Conservation (phyloP, 2,329 filamentous ascomycete species). For the Diaporthe sp. region DNA sequence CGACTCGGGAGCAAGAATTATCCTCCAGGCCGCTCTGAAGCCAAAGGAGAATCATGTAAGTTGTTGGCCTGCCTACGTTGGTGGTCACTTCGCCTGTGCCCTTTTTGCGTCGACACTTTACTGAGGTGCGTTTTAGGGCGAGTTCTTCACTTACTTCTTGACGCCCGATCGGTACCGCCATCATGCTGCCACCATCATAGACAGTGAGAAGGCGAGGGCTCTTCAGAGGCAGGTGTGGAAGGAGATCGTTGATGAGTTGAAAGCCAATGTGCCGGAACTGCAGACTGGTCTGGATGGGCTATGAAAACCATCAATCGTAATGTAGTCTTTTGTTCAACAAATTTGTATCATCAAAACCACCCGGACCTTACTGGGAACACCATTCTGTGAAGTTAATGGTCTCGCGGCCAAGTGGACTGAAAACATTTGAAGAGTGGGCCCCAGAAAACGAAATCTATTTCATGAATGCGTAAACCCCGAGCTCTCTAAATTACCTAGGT, state of each 20-base stretch:
- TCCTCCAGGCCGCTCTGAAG: conserved; percentile 21
- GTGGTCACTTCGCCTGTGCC: too few species aligned
- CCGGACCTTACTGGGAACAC: not conserved
- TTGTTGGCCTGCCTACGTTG: not conserved
- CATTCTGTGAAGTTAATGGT: not conserved
- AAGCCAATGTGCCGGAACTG: conserved; percentile 9
- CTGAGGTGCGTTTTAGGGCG: not conserved
- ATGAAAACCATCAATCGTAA: not conserved
- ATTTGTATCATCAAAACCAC: not conserved
- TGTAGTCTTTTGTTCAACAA: not conserved
- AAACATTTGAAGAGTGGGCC: conserved; percentile 8
- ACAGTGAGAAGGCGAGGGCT: conserved; percentile 13
- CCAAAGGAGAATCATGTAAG: conserved; percentile 3
- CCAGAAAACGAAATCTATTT: not conserved
- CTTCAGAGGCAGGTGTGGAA: conserved; percentile 33
- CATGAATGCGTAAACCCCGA: too few species aligned
- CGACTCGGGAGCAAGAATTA: conserved; percentile 20
- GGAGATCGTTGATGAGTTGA: conserved; percentile 19
- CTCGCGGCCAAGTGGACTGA: not conserved
- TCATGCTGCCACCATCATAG: not conserved
- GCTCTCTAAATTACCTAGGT: too few species aligned
- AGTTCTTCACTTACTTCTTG: not conserved
- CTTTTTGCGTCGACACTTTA: too few species aligned
- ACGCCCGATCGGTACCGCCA: not conserved
- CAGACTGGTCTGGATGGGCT: not conserved